Percentiles rank a stretch among this genome's conserved stretches.
phyloP scores from a whole-genome alignment of 1,139 yeast genomes.

The Hemisphaericaspora subhashii region DNA sequence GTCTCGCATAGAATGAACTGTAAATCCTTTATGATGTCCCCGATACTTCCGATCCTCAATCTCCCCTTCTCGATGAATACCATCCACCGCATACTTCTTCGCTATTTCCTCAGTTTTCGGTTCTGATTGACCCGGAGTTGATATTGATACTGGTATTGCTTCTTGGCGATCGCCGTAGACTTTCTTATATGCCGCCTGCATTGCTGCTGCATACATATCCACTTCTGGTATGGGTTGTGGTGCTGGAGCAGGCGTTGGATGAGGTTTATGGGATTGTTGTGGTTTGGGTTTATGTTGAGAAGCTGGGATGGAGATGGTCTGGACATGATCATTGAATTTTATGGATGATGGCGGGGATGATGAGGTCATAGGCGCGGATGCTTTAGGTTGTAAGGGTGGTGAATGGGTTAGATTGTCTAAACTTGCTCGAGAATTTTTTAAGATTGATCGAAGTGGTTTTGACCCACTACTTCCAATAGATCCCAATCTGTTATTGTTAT shows the following conservation, averaged over 20 bases:
- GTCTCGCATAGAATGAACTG: conserved; percentile 38
- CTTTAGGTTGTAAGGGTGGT: conserved; percentile 1
- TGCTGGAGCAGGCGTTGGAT: conserved; percentile 2
- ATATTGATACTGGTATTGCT: conserved; percentile 4
- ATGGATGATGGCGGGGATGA: conserved; percentile 32
- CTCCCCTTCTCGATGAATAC: not conserved
- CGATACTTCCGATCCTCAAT: not conserved
- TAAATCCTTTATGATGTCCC: conserved; percentile 41
- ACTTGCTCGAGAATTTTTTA: conserved; percentile 28
- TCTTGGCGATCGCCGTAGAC: conserved; percentile 37
- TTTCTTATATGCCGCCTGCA: conserved; percentile 41
- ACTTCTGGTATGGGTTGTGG: conserved; percentile 8
- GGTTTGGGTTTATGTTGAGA: conserved; percentile 9
- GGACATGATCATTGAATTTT: conserved; percentile 40
- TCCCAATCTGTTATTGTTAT: conserved; percentile 6
- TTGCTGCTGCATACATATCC: conserved; percentile 34
- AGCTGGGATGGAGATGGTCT: conserved; percentile 33
- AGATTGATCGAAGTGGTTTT: conserved; percentile 37
- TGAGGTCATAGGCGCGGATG: conserved; percentile 4
- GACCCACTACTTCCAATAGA: conserved; percentile 13
- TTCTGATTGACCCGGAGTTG: not conserved
- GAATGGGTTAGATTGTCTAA: conserved; percentile 7
- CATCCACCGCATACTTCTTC: not conserved
- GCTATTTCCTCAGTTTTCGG: not conserved
- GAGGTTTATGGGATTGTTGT: conserved; percentile 6